Percentiles rank a stretch among this genome's conserved stretches.
Evolutionary conservation across 2,329 filamentous ascomycete species (phyloP).

Genomic region (Fusarium torreyae): DNA sequence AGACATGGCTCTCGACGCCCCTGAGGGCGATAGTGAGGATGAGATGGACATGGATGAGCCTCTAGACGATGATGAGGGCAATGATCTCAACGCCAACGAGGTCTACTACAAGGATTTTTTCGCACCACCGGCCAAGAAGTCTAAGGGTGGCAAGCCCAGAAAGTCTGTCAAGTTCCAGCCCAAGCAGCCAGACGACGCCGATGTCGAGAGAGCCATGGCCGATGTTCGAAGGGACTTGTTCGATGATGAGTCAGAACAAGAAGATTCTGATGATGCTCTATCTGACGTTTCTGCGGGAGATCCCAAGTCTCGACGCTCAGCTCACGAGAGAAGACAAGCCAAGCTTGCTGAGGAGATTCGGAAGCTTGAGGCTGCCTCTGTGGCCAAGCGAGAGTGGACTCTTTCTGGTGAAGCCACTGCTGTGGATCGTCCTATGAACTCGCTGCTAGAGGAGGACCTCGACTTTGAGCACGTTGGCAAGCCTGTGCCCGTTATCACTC

Average conservation of each 20-base stretch:
- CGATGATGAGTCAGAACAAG: slow-evolving; percentile 78
- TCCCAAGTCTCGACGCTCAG: slow-evolving; percentile 81
- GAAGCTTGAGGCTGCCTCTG: slow-evolving; percentile 87
- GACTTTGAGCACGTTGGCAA: slow-evolving; percentile 97
- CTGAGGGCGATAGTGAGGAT: slow-evolving; percentile 77
- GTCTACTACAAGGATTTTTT: slow-evolving; percentile 96
- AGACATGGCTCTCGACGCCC: slow-evolving; percentile 80
- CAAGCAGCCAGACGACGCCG: slow-evolving; percentile 69
- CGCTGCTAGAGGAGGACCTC: slow-evolving; percentile 92
- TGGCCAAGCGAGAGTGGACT: slow-evolving; percentile 93
- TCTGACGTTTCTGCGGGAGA: slow-evolving; percentile 78
- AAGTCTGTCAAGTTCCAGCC: slow-evolving; percentile 60
- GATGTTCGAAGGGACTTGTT: slow-evolving; percentile 93
- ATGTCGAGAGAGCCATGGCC: slow-evolving; percentile 86
- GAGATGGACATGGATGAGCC: slow-evolving; percentile 69
- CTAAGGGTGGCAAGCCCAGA: slow-evolving; percentile 65
- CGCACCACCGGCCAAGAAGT: slow-evolving; percentile 84
- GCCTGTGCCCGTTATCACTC: slow-evolving; percentile 93
- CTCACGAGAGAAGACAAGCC: slow-evolving; percentile 88
- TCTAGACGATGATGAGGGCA: slow-evolving; percentile 71
- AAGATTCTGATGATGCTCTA: slow-evolving; percentile 75
- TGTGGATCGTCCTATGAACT: slow-evolving; percentile 87
- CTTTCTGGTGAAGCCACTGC: slow-evolving; percentile 90
- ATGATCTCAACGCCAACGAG: slow-evolving; percentile 83
- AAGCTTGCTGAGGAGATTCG: slow-evolving; percentile 92